Evolutionary conservation across 2,329 filamentous ascomycete genomes (phyloP).

Genomic region (Claviceps digitariae): DNA sequence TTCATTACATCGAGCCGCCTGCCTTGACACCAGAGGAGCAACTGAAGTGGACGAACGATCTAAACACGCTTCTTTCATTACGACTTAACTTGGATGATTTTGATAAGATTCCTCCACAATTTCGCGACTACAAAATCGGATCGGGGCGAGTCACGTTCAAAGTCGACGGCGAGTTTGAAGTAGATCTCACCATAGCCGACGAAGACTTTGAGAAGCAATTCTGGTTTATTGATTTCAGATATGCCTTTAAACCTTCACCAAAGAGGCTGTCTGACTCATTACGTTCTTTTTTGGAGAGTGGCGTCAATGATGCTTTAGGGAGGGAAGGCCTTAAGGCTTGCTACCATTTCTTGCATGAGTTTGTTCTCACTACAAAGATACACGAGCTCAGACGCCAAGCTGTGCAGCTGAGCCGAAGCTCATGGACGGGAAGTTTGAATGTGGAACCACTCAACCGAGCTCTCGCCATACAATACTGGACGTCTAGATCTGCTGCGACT

Average conservation of each 20-base stretch:
- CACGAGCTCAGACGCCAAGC: constrained; percentile 70
- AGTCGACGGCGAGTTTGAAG: constrained; percentile 74
- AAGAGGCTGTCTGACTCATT: constrained; percentile 47
- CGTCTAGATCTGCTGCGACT: constrained; percentile 34
- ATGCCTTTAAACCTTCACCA: constrained; percentile 62
- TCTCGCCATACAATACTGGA: constrained; percentile 86
- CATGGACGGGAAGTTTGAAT: constrained; percentile 67
- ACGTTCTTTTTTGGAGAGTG: constrained; percentile 52
- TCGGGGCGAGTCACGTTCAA: constrained; percentile 85
- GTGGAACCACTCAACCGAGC: constrained; percentile 71
- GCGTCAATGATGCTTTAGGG: constrained; percentile 57
- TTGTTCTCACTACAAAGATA: constrained; percentile 83
- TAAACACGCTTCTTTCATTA: constrained; percentile 73
- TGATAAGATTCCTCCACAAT: constrained; percentile 59
- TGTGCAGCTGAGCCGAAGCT: constrained; percentile 48
- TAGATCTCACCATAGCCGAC: constrained; percentile 81
- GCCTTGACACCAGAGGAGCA: constrained; percentile 59
- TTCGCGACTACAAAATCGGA: constrained; percentile 63
- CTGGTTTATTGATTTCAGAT: constrained; percentile 87
- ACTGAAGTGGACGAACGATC: constrained; percentile 59
- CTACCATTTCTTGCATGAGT: constrained; percentile 77
- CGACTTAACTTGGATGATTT: constrained; percentile 76
- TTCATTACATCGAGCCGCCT: constrained; percentile 65
- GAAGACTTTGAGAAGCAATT: constrained; percentile 76
- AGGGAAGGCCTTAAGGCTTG: constrained; percentile 63